Evolutionary conservation across 2,329 filamentous ascomycete species (phyloP), one percentile per base, ranked within the genome.

Genomic region (Pseudogymnoascus sp.): DNA sequence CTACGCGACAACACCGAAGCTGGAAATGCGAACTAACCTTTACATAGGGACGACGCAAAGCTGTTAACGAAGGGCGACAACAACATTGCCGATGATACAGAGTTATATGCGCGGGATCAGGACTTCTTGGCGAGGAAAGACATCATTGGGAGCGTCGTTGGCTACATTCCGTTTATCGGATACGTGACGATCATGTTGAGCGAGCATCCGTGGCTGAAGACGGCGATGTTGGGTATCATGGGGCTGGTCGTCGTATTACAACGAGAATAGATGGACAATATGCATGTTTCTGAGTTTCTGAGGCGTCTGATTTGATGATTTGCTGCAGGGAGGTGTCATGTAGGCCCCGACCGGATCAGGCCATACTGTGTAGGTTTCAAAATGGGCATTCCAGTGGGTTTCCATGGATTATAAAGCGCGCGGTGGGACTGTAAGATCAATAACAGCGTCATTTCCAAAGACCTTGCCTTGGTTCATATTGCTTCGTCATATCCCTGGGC

Each of bases 51-150:
- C 7, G 74, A 79, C 58, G 83, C 84, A n/a, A 79, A 90, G 71
- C 83, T 99, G 18, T 83, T 99, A 61, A 99, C 94, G 34, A 99
- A 99, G 77, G 94, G 94, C 67, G 94, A 99, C 77, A 99, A 97
- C 80, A 99, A 99, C 73, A 76, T 85, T 6, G 89, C 90, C 41
- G 93, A 97, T 74, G 94, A 99, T 73, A 96, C 91, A 14, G 92
- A 97, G 72, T 81, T 89, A 16, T 96, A 96, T 73, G 92, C 94
- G 2, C 79, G 80, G 38, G 90, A 89, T 16, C 93, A 99, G 76
- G 89, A 90, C 71, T 96, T 90, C 73, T 80, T 99, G 50, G 86
- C 89, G 72, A 84, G 94, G 62, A 83, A 88, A 71, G 93, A 97
- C 71, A 92, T 99, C 61, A 90, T 99, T 62, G 94, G 94, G 50